Base-by-base conservation (phyloP, 2,329 filamentous ascomycete species). In the Geosmithia morbida region DNA sequence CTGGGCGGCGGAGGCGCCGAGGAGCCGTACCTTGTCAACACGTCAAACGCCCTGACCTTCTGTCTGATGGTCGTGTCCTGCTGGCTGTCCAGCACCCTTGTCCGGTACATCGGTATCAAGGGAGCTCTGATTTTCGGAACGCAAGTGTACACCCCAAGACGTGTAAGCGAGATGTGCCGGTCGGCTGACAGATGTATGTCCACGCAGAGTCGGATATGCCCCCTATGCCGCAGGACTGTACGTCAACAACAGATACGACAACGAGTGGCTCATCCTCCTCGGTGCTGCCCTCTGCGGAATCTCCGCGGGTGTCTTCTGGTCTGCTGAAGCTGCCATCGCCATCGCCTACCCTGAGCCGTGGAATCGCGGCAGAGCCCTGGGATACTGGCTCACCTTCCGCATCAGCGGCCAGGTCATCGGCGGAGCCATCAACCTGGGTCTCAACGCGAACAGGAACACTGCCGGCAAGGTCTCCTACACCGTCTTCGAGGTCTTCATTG, bases 21-120 rank as follows among this genome's bases (percentile, higher is more conserved):
- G 52, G 70, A 71, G 8, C 83, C 83, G 0, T 72, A 79, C 54
- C 68, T 86, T 1, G 76, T 85, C 46, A 85, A 84, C 55, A 69
- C 69, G 0, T 70, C 68, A 13, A 75, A 74, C 49, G 66, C 71
- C 0, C 59, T 75, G 2, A 66, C 71, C 2, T 75, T 73, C 44
- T 67, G 62, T 3, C 54, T 71, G 19, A 62, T 71, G 61, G 64
- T 63, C 3, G 54, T 72, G 20, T 62, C 70, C 6, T 74, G 71
- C 57, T 77, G 73, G 57, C 74, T 85, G 26, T 65, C 62, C 30
- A 57, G 58, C 17, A 55, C 63, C 11, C 49, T 50, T 43, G 46
- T 51, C 46, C 50, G 50, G 19, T 47, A 40, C 13, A 47, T 56
- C 40, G 54, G 54, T 1, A 43, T 55, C 0, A 62, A 62, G 46